These are phyloP conservation scores for Blastomyces percursus DNA, from an alignment of 2,329 filamentous ascomycete genomes.

Conservation along the genomic window DNA sequence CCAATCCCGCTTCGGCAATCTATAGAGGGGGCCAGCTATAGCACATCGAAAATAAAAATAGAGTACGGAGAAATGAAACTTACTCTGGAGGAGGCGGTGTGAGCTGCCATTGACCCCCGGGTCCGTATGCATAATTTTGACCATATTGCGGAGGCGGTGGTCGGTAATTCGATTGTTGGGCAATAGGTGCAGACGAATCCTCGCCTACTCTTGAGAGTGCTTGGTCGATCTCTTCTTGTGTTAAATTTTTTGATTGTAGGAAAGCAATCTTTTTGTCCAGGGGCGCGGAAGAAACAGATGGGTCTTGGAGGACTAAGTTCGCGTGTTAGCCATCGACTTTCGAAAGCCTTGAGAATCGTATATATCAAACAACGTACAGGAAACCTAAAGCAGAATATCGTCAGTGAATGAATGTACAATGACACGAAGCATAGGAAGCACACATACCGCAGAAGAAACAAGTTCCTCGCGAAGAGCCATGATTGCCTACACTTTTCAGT, in stretches of 20 bases:
- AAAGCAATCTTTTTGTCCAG: conserved; percentile 88
- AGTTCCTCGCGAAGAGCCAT: conserved; percentile 83
- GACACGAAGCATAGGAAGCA: conserved; percentile 16
- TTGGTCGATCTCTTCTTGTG: conserved; percentile 83
- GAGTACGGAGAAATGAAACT: conserved; percentile 15
- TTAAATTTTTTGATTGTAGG: conserved; percentile 91
- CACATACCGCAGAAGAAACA: conserved; percentile 63
- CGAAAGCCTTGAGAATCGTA: background rate
- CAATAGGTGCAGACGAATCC: conserved; percentile 36
- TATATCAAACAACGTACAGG: conserved; percentile 34
- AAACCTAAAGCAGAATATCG: conserved; percentile 32
- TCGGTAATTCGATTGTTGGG: conserved; percentile 31
- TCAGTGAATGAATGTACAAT: conserved; percentile 23
- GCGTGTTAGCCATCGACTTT: background rate
- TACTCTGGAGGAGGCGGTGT: conserved; percentile 45
- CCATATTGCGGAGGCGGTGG: conserved; percentile 33
- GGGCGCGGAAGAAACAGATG: conserved; percentile 78
- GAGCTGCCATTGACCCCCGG: conserved; percentile 44
- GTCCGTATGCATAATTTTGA: conserved; percentile 40
- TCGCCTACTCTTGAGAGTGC: conserved; percentile 62
- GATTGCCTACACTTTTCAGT: conserved; percentile 35
- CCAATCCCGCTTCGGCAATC: conserved; percentile 75
- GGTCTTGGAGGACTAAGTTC: conserved; percentile 73
- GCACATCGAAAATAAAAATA: background rate
- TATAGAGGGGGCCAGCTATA: conserved; percentile 12